These are phyloP conservation scores for Cairneyella variabilis DNA, from an alignment of 495 filamentous ascomycete species.

Conservation along the genomic window DNA sequence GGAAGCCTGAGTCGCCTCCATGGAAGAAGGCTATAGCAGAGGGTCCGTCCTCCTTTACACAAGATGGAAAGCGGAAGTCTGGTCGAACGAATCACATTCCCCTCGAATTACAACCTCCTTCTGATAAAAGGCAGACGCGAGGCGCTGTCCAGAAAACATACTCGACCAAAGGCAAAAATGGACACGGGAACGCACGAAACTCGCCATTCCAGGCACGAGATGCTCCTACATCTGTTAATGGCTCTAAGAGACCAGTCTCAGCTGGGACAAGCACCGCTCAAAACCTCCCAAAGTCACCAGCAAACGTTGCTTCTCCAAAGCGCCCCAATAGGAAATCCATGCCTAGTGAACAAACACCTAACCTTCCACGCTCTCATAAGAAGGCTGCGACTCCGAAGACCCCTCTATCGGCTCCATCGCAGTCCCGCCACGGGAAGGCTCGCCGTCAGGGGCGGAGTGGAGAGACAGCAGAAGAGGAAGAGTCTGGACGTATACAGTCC, in stretches of 20 bases:
- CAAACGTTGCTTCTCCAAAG: slow-evolving; percentile 24
- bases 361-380: slow-evolving; percentile 16
- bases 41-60: slow-evolving; percentile 78
- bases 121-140: slow-evolving; percentile 56
- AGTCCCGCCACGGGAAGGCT: neutral
- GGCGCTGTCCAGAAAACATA: slow-evolving; percentile 33
- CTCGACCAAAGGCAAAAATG: slow-evolving; percentile 31
- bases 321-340: slow-evolving; percentile 20
- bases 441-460: slow-evolving; percentile 11
- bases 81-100: slow-evolving; percentile 74
- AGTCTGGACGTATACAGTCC: neutral
- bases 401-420: slow-evolving; percentile 12
- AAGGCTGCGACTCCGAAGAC: slow-evolving; percentile 8
- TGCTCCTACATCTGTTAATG: slow-evolving; percentile 13
- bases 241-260: slow-evolving; percentile 14
- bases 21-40: slow-evolving; percentile 89
- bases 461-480: slow-evolving; percentile 13
- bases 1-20: slow-evolving; percentile 68
- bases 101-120: slow-evolving; percentile 61
- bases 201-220: slow-evolving; percentile 19
- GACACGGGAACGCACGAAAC: slow-evolving; percentile 29
- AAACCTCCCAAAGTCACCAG: slow-evolving; percentile 15
- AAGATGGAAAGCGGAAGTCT: slow-evolving; percentile 79
- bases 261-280: slow-evolving; percentile 22
- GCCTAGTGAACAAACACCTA: slow-evolving; percentile 16